phyloP scores from a whole-genome alignment of 306 rosid species.

The Lotus japonicus region DNA sequence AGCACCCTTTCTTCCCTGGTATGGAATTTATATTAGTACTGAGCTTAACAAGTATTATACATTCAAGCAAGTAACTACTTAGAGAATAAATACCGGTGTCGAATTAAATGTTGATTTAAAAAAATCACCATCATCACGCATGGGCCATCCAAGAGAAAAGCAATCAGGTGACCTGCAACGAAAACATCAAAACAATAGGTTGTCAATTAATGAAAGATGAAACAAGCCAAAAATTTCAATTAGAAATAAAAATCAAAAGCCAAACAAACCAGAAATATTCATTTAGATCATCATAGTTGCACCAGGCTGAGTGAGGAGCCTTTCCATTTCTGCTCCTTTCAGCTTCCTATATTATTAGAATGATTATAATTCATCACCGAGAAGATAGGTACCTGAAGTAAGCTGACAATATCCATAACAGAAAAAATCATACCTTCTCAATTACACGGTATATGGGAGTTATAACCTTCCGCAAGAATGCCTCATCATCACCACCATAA shows the following conservation, averaged over 20 bases:
- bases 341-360: conserved; percentile 52
- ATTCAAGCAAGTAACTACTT: conserved; percentile 1
- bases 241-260: conserved; percentile 10
- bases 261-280: conserved; percentile 82
- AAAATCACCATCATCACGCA: conserved; percentile 95
- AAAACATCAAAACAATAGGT: conserved; percentile 10
- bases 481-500: conserved; percentile 97
- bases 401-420: background rate
- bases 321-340: conserved; percentile 46
- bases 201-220: conserved; percentile 1
- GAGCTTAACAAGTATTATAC: background rate
- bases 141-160: conserved; percentile 97
- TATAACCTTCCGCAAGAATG: conserved; percentile 84
- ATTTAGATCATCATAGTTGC: conserved; percentile 85
- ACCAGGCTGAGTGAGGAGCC: conserved; percentile 73
- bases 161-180: conserved; percentile 68
- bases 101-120: conserved; percentile 70
- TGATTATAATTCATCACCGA: background rate
- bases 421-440: conserved; percentile 47
- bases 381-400: conserved; percentile 17
- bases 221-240: background rate
- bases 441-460: conserved; percentile 77
- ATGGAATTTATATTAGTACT: conserved; percentile 19
- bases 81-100: conserved; percentile 42
- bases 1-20: conserved; percentile 70